Evolutionary conservation across 148 eudicot genomes (phyloP), one percentile per base, ranked within the genome.

Genomic region (Diospyros kaki): DNA sequence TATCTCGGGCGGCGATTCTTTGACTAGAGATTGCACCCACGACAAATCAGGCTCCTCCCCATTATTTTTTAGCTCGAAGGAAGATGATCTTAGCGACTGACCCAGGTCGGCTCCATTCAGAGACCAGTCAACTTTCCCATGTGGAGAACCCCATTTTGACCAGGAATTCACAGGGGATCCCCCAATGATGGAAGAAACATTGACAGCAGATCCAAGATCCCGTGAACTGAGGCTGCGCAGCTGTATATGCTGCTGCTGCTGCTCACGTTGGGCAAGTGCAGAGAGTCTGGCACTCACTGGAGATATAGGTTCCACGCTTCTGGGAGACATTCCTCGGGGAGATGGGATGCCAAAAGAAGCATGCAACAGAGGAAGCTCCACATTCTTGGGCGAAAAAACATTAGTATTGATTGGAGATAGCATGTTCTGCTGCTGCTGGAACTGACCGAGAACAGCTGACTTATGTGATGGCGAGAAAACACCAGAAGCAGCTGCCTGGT

Each of bases 401-500:
- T 84, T 83, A 39, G 96, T 91, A 64, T 86, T 87, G 13, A 91
- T 85, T 41, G 93, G 90, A 7, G 93, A 84, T 9, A 87, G 70
- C 78, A 87, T 75, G 87, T 70, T 81, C 73, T 90, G 96, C 70
- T 88, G 95, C 79, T 83, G 95, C 42, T 87, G 96, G 70, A 87
- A 89, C 75, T 89, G 93, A 81, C 84, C 87, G 64, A 84, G 79
- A 42, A 84, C 74, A 64, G 84, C 84, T 38, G 92, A 84, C 68
- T 88, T 91, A 74, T 82, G 93, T 44, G 93, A 80, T 14, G 92
- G 96, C 51, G 96, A 90, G 70, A 88, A 90, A 56, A 69, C 86
- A 71, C 83, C 83, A 73, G 76, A 69, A 18, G 86, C 81, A 4
- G 76, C 85, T 41, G 84, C 73, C 59, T 88, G 90, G 68, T 90